phyloP scores from a whole-genome alignment of 2,329 filamentous ascomycete species.

The Pseudogymnoascus sp. region DNA sequence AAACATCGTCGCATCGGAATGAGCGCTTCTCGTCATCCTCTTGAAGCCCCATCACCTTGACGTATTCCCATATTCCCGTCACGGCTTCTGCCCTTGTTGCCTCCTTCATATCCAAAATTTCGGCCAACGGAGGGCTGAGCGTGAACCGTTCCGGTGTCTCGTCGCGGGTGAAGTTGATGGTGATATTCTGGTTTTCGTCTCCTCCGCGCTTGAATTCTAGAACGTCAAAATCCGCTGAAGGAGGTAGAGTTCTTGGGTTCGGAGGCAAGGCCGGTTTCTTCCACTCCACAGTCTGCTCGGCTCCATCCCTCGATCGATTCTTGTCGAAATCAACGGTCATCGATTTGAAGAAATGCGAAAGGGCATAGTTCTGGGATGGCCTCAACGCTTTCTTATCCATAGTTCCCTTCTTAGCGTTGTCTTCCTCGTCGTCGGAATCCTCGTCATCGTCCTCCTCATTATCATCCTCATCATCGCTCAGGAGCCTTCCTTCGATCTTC shows the following conservation, averaged over 20 bases:
- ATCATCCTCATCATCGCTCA: slow-evolving; percentile 58
- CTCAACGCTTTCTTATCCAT: slow-evolving; percentile 30
- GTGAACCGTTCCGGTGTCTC: slow-evolving; percentile 80
- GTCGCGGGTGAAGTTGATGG: slow-evolving; percentile 75
- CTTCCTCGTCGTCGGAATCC: slow-evolving; percentile 34
- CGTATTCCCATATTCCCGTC: slow-evolving; percentile 93
- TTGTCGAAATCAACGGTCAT: slow-evolving; percentile 67
- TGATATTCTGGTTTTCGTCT: slow-evolving; percentile 88
- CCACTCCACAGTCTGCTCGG: slow-evolving; percentile 67
- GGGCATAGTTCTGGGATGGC: slow-evolving; percentile 41
- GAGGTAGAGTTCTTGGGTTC: slow-evolving; percentile 36
- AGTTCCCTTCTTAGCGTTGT: slow-evolving; percentile 42
- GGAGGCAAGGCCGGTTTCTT: slow-evolving; percentile 60
- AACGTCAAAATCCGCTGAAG: slow-evolving; percentile 77
- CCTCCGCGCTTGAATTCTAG: slow-evolving; percentile 85
- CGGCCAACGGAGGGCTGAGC: slow-evolving; percentile 68
- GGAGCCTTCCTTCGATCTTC: slow-evolving; percentile 79
- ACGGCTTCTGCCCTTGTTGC: slow-evolving; percentile 82
- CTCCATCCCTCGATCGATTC: slow-evolving; percentile 46
- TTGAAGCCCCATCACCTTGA: slow-evolving; percentile 74
- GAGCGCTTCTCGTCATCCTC: slow-evolving; percentile 93
- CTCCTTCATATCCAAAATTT: slow-evolving; percentile 77
- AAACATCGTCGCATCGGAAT: slow-evolving; percentile 78
- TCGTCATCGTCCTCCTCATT: slow-evolving; percentile 43
- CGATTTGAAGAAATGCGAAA: slow-evolving; percentile 77